A percentile compares a stretch with the other conserved stretches of the same genome.
Evolutionary conservation across 1,139 yeast species (phyloP).

Genomic region (Pneumocystis carinii): DNA sequence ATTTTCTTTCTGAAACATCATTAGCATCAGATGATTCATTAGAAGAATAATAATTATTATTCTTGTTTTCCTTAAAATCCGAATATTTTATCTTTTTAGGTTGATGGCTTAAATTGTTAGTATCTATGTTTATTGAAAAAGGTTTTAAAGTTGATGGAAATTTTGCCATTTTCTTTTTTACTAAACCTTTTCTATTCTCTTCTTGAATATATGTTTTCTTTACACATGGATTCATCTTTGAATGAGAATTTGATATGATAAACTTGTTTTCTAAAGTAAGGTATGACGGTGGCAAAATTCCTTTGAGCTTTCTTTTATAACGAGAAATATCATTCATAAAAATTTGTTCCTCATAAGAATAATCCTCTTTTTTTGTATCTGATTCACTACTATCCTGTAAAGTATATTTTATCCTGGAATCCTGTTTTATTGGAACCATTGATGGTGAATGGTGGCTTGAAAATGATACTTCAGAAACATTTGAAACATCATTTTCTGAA

Average conservation of each 20-base stretch:
- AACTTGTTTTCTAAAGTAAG: neutral
- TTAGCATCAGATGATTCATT: neutral
- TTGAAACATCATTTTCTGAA: neutral
- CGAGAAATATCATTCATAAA: neutral
- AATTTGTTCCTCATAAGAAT: neutral
- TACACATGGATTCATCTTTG: neutral
- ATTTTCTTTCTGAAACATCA: neutral
- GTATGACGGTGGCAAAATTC: neutral
- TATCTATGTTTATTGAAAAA: neutral
- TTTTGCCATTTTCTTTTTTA: neutral
- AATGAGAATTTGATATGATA: neutral
- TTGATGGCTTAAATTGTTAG: neutral
- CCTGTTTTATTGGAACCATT: neutral
- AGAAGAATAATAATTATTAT: neutral
- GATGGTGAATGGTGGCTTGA: neutral
- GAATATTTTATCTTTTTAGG: neutral
- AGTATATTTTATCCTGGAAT: neutral
- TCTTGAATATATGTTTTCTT: neutral
- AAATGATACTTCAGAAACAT: neutral
- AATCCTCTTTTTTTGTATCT: neutral
- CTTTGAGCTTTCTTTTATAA: neutral
- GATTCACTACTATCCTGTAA: neutral
- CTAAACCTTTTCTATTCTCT: neutral
- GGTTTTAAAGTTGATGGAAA: neutral
- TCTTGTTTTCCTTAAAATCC: neutral